These are phyloP conservation scores for Coemansia sp. DNA, from an alignment of 192 early-diverging fungal genomes.

Conservation along the genomic window DNA sequence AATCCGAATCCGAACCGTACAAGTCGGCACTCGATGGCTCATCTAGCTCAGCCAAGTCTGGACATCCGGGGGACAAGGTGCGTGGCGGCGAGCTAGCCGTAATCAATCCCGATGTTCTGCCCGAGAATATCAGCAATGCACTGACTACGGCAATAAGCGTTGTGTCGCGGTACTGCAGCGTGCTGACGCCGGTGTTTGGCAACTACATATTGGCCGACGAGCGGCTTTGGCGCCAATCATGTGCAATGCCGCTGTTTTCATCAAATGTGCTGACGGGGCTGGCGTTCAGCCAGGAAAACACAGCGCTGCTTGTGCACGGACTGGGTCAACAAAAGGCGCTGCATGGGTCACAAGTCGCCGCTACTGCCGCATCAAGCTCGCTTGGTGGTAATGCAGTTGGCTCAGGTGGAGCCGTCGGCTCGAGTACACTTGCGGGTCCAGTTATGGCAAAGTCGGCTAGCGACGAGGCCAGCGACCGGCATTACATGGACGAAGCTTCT, in stretches of 20 bases:
- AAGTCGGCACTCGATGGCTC: neutral
- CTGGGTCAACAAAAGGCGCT: neutral
- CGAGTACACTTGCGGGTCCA: neutral
- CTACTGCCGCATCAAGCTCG: neutral
- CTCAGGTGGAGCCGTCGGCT: neutral
- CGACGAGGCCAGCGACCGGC: slow-evolving; percentile 20
- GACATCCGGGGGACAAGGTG: neutral
- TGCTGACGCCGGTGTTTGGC: slow-evolving; percentile 45
- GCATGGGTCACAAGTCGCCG: neutral
- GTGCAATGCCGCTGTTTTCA: slow-evolving; percentile 42
- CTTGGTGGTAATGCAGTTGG: neutral
- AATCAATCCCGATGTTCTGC: slow-evolving; percentile 27
- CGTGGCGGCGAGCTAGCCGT: slow-evolving; percentile 5
- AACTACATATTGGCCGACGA: slow-evolving; percentile 46
- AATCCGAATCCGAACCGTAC: neutral
- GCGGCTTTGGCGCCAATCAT: slow-evolving; percentile 43
- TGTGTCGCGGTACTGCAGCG: slow-evolving; percentile 45
- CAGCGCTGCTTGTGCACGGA: slow-evolving; percentile 13
- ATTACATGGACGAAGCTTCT: slow-evolving; percentile 11
- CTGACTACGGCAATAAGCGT: slow-evolving; percentile 34
- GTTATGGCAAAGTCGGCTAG: slow-evolving; percentile 5
- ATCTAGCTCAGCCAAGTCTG: neutral
- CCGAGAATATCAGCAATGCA: slow-evolving; percentile 36
- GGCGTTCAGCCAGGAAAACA: slow-evolving; percentile 39
- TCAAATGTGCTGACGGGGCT: slow-evolving; percentile 42